A percentile compares a stretch with the other conserved stretches of the same genome.
Conservation (phyloP, 345 rosid species). For the Salix viminalis region DNA sequence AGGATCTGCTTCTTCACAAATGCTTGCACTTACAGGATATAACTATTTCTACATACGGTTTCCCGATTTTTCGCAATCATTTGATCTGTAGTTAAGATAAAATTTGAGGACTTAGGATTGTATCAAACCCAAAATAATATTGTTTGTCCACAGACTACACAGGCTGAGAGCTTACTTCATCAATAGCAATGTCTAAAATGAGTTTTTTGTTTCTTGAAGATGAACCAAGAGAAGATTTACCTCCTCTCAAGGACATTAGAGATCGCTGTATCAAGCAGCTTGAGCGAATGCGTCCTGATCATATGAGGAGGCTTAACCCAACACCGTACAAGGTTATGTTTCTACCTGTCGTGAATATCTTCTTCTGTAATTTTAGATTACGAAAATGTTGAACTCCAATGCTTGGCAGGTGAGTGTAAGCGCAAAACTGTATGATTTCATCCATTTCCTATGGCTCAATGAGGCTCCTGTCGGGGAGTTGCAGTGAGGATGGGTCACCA, state of each 20-base stretch:
- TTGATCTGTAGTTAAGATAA: not conserved
- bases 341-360: not conserved
- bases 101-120: not conserved
- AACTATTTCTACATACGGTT: not conserved
- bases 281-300: slow-evolving; percentile 86
- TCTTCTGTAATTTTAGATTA: not conserved
- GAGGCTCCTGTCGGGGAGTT: slow-evolving; percentile 99
- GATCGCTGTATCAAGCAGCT: slow-evolving; percentile 81
- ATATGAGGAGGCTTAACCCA: slow-evolving; percentile 89
- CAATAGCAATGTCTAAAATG: not conserved
- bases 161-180: not conserved
- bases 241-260: slow-evolving; percentile 57
- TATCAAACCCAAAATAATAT: not conserved
- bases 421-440: slow-evolving; percentile 79
- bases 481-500: slow-evolving; percentile 29
- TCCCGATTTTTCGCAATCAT: not conserved
- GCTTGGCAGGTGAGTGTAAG: slow-evolving; percentile 78
- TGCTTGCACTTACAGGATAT: not conserved
- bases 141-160: not conserved
- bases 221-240: slow-evolving; percentile 63
- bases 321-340: slow-evolving; percentile 81
- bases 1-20: not conserved
- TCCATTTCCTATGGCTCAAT: slow-evolving; percentile 93
- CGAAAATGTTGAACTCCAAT: not conserved
- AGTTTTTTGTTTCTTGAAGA: slow-evolving; percentile 32